Base-by-base conservation (phyloP, 2,329 filamentous ascomycete genomes). In the Bretziella fagacearum region DNA sequence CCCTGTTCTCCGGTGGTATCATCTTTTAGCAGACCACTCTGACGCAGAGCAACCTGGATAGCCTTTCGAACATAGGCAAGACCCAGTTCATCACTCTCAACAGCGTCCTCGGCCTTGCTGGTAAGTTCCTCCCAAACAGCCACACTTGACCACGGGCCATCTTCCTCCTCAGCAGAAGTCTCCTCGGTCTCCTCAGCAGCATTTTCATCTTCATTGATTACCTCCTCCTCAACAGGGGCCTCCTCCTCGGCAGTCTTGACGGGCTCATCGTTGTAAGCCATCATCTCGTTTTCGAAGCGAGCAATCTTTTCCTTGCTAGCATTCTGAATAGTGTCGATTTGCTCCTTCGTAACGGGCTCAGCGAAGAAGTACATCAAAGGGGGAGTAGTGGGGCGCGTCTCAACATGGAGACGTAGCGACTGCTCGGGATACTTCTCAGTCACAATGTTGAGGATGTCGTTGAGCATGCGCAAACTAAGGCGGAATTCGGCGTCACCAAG, bases 301-400 rank as follows among this genome's bases (percentile, higher is more conserved):
- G 81, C 76, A 18, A 86, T 71, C 27, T 74, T 71, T 15, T 67
- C 73, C 52, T 75, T 74, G 49, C 74, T 77, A 11, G 69, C 69
- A 18, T 68, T 72, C 59, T 96, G 89, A n/a, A 91, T 82, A 10
- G 63, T 61, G 15, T 80, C 65, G 52, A 93, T 84, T 46, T 84
- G 70, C 4, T 78, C 71, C 4, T 83, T 72, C 0, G 73, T 73
- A 46, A 96, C 78, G 3, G 91, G 87, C 60, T 93, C 81, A 11
- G 80, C 87, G 57, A 94, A 93, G 46, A 96, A 76, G 57, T 93
- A 89, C 74, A 94, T 87, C 55, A 81, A 77, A 0, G 81, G 73
- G 2, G 67, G 60, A 7, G 60, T 61, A 6, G 67, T 68, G 1
- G 66, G 64, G 8, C 84, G 73, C 1, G 86, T 83, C 59, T 95